Conservation (phyloP, 352 stramenopile species). For the Hyphochytrium catenoides region DNA sequence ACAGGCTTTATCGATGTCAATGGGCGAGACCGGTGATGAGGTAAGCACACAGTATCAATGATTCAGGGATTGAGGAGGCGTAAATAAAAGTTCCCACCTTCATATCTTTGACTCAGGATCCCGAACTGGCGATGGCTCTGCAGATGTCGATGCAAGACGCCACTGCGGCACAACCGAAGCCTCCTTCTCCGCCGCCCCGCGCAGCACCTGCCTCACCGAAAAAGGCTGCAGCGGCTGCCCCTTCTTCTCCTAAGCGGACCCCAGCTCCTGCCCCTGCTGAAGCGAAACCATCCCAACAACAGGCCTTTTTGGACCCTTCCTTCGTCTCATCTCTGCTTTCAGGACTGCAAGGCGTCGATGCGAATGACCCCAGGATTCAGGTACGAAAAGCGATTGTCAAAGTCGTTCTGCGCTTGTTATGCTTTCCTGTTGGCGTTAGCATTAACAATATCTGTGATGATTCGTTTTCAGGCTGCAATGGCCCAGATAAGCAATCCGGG, state of each 20-base stretch:
- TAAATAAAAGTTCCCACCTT: too few relatives aligned
- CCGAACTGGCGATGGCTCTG: constrained; percentile 5
- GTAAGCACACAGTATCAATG: too few relatives aligned
- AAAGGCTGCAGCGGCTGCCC: constrained; percentile 4
- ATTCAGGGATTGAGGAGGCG: too few relatives aligned
- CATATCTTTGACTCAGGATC: too few relatives aligned
- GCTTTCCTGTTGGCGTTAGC: too few relatives aligned
- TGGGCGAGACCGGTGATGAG: too few relatives aligned
- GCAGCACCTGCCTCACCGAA: constrained; percentile 7
- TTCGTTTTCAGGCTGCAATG: constrained; percentile 69
- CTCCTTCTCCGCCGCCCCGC: too few relatives aligned
- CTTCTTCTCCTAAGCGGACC: constrained; percentile 1
- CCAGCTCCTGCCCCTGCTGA: constrained; percentile 33
- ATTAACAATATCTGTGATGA: too few relatives aligned
- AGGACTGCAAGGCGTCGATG: constrained; percentile 63
- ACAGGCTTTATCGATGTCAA: too few relatives aligned
- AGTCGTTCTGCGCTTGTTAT: too few relatives aligned
- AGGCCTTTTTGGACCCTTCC: constrained; percentile 56
- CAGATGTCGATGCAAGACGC: constrained; percentile 3
- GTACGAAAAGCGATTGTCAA: too few relatives aligned
- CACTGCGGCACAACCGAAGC: background rate
- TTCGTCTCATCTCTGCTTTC: constrained; percentile 69
- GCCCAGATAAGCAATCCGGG: constrained; percentile 52
- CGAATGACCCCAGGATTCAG: constrained; percentile 74
- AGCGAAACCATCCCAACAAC: constrained; percentile 37